These are phyloP conservation scores for Dendrocalamus sinicus DNA, from an alignment of 176 grass and related monocot genomes.

Conservation along the genomic window DNA sequence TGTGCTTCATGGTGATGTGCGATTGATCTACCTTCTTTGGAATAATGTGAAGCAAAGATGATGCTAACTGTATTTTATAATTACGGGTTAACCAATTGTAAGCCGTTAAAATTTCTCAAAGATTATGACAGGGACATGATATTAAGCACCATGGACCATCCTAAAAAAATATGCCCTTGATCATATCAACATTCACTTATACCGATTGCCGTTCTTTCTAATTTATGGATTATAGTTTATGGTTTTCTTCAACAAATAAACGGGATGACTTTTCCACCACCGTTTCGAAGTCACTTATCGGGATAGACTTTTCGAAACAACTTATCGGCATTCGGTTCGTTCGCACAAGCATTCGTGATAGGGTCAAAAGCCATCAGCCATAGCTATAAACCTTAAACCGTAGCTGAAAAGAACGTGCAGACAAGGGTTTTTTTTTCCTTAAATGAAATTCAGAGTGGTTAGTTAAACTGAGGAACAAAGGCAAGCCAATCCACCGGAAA, in stretches of 20 bases:
- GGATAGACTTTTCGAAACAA: too few relatives aligned
- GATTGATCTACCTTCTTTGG: conserved; percentile 8
- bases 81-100: not conserved
- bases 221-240: too few relatives aligned
- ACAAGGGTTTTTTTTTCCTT: not conserved
- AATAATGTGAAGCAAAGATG: not conserved
- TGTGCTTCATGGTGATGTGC: conserved; percentile 20
- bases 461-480: not conserved
- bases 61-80: not conserved
- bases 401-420: too few relatives aligned
- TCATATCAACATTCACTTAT: not conserved
- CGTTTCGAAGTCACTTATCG: too few relatives aligned
- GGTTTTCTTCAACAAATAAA: too few relatives aligned
- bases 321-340: too few relatives aligned
- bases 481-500: not conserved
- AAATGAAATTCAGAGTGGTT: not conserved
- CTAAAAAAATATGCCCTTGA: not conserved
- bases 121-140: not conserved
- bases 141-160: conserved; percentile 27
- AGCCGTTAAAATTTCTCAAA: not conserved
- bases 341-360: too few relatives aligned
- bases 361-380: too few relatives aligned
- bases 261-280: too few relatives aligned
- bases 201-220: not conserved
- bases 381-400: too few relatives aligned